Conservation (phyloP, 2,329 filamentous ascomycete genomes). For the Aspergillaceae sp. region DNA sequence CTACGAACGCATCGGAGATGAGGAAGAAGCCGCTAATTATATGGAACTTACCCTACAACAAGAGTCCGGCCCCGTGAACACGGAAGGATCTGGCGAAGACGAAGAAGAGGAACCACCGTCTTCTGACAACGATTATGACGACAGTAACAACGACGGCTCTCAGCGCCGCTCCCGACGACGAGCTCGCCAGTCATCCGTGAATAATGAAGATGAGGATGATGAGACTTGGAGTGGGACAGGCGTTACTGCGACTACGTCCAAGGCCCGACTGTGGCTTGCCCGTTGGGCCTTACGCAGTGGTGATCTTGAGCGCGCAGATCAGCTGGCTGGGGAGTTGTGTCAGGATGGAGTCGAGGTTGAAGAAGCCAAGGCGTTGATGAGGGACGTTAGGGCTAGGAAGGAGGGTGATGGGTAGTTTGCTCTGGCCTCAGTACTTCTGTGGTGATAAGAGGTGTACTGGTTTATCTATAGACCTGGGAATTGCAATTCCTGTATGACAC, state of each 20-base stretch:
- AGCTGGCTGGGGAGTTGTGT: constrained; percentile 80
- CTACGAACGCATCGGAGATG: constrained; percentile 71
- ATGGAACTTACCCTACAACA: constrained; percentile 95
- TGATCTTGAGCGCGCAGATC: constrained; percentile 67
- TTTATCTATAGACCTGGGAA: background rate
- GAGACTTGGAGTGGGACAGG: constrained; percentile 55
- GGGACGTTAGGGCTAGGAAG: constrained; percentile 72
- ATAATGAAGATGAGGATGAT: constrained; percentile 32
- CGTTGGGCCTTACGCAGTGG: constrained; percentile 66
- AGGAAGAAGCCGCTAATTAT: constrained; percentile 75
- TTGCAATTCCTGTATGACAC: background rate
- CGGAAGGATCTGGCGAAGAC: constrained; percentile 21
- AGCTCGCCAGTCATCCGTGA: constrained; percentile 19
- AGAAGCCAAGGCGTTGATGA: constrained; percentile 85
- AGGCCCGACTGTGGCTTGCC: constrained; percentile 89
- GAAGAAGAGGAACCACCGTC: constrained; percentile 25
- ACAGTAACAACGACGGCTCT: constrained; percentile 25
- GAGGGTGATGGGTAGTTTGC: constrained; percentile 35
- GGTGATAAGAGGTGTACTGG: background rate
- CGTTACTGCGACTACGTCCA: constrained; percentile 84
- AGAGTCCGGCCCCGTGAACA: constrained; percentile 59
- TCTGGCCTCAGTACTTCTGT: background rate
- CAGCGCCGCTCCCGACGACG: constrained; percentile 39
- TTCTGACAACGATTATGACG: constrained; percentile 24
- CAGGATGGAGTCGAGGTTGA: constrained; percentile 95